Evolutionary conservation across 225 moss, liverwort and hornwort genomes (phyloP), one percentile per base, ranked within the genome.

Genomic region (Sphagnum contortum): DNA sequence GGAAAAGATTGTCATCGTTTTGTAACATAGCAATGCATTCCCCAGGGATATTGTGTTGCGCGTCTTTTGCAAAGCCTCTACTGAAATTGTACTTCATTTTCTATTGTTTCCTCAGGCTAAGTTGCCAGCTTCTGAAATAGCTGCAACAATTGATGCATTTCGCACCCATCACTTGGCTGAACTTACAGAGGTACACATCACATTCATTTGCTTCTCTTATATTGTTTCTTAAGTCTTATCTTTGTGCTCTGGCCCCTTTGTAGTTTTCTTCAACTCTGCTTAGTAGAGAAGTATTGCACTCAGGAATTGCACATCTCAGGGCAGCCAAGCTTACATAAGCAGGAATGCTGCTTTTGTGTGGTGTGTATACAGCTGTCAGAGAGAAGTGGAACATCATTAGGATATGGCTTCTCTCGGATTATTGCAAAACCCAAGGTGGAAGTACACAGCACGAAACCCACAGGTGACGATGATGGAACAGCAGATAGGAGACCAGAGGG

Each of bases 101-200:
- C 3, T 44, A 58, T 44, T 4, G 12, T 12, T 12, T 58, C 58
- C 10, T 3, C 86, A 93, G 93, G 93, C 86, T 48, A 93, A 90
- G 80, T 81, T 93, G 56, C 90, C 93, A 70, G 86, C 90, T 44
- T 63, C 75, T 70, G 93, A 93, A 71, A 93, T 93, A 29, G 86
- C 93, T 49, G 83, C 93, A 61, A 76, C 90, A 47, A 93, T 93
- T 59, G 93, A 93, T 64, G 88, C 86, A 10, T 93, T 93, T 63
- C 88, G 93, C 5, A 72, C 81, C 63, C 86, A 88, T 69, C 93
- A 93, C 57, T 78, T 93, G 44, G 86, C 93, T 50, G 93, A 93
- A 74, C 90, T 93, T 53, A 79, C 80, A 59, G 93, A 93, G 93
- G 93, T 90, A 72, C 48, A 62, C 7, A 59, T 64, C 8, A 48